Evolutionary conservation across 2,329 filamentous ascomycete species (phyloP).

Genomic region (Exophiala aquamarina): DNA sequence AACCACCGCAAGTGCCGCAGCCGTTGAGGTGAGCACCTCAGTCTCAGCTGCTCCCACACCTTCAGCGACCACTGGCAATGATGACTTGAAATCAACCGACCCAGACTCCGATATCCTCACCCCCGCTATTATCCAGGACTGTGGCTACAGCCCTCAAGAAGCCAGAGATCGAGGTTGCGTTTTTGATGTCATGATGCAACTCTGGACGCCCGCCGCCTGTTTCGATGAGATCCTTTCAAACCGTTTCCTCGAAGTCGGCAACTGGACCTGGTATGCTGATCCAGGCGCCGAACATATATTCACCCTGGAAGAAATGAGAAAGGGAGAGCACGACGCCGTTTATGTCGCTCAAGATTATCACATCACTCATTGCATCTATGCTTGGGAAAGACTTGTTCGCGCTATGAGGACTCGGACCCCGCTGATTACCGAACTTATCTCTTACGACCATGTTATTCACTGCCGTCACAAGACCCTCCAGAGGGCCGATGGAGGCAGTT

Average conservation of each 20-base stretch:
- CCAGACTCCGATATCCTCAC: background rate
- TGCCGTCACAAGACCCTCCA: conserved; percentile 28
- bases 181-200: conserved; percentile 30
- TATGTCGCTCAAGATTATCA: conserved; percentile 28
- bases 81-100: conserved; percentile 7
- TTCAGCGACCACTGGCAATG: conserved; percentile 11
- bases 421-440: conserved; percentile 27
- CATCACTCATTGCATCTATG: conserved; percentile 28
- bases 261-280: conserved; percentile 30
- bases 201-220: conserved; percentile 26
- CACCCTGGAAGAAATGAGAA: conserved; percentile 24
- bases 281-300: conserved; percentile 11
- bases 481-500: conserved; percentile 21
- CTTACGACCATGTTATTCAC: conserved; percentile 29
- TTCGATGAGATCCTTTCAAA: conserved; percentile 24
- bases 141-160: conserved; percentile 22
- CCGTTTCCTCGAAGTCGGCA: conserved; percentile 26
- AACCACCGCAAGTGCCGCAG: conserved; percentile 7
- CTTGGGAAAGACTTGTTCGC: conserved; percentile 28
- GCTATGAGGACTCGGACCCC: conserved; percentile 26
- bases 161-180: conserved; percentile 25
- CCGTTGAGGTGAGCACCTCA: too few relatives aligned
- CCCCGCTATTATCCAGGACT: conserved; percentile 20
- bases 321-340: conserved; percentile 27
- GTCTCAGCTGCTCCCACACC: conserved; percentile 3